A percentile compares a stretch with the other conserved stretches of the same genome.
Conservation (phyloP, 805 yeast genomes). For the Wickerhamomyces bovis region DNA sequence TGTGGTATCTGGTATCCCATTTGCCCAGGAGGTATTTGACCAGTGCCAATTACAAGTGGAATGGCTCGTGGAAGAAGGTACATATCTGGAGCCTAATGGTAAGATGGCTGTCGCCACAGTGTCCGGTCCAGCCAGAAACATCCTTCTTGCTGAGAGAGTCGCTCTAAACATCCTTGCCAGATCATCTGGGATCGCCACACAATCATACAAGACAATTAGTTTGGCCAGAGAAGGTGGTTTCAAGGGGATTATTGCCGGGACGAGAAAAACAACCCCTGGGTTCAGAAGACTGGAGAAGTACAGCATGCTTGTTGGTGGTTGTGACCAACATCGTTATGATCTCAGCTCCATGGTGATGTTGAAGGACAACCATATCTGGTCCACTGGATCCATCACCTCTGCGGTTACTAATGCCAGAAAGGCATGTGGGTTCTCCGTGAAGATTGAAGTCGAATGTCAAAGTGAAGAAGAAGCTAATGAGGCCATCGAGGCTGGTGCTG, state of each 20-base stretch:
- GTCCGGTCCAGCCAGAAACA: constrained; percentile 72
- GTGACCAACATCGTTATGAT: constrained; percentile 89
- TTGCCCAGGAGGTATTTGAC: constrained; percentile 75
- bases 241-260: constrained; percentile 86
- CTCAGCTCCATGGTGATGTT: constrained; percentile 93
- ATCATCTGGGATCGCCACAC: constrained; percentile 83
- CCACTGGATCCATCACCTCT: constrained; percentile 84
- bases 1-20: constrained; percentile 79
- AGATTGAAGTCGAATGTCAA: constrained; percentile 91
- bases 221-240: constrained; percentile 67
- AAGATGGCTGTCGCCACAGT: constrained; percentile 75
- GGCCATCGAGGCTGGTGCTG: constrained; percentile 94
- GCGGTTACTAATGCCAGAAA: constrained; percentile 74
- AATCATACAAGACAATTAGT: constrained; percentile 48
- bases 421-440: constrained; percentile 83
- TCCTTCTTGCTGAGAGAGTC: constrained; percentile 79
- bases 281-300: constrained; percentile 83
- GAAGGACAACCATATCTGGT: constrained; percentile 89
- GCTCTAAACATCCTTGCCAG: constrained; percentile 79
- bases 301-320: constrained; percentile 93
- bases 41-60: constrained; percentile 68
- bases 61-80: constrained; percentile 76
- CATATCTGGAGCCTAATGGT: constrained; percentile 41
- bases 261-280: constrained; percentile 97
- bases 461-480: constrained; percentile 81